Percentiles rank a stretch among this genome's conserved stretches.
Conservation (phyloP, 2,329 filamentous ascomycete genomes). For the Paraphoma sp. region DNA sequence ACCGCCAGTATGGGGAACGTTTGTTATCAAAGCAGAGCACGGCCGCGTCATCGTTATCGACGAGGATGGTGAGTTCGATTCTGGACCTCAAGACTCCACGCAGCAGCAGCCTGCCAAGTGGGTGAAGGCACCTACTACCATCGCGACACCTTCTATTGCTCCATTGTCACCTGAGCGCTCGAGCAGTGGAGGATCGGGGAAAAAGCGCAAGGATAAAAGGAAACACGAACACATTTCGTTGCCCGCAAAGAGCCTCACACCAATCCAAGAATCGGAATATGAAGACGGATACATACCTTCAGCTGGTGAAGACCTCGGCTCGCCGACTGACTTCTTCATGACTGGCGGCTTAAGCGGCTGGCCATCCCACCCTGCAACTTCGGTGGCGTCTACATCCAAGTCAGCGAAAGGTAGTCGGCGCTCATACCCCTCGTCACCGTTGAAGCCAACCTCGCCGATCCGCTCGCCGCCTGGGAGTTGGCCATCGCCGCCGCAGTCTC, state of each 20-base stretch:
- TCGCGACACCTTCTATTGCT: neutral
- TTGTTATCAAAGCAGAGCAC: slow-evolving; percentile 31
- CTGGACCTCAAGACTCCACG: slow-evolving; percentile 12
- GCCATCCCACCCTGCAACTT: slow-evolving; percentile 10
- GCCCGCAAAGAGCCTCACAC: slow-evolving; percentile 6
- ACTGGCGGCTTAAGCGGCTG: slow-evolving; percentile 23
- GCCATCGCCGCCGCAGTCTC: slow-evolving; percentile 16
- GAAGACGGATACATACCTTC: slow-evolving; percentile 7
- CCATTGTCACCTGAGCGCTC: neutral
- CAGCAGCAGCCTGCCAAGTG: slow-evolving; percentile 8
- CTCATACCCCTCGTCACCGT: neutral
- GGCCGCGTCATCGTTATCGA: slow-evolving; percentile 39
- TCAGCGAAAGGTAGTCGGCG: neutral
- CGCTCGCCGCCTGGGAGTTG: slow-evolving; percentile 12
- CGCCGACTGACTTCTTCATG: slow-evolving; percentile 31
- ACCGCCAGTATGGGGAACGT: slow-evolving; percentile 27
- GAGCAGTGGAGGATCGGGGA: no score
- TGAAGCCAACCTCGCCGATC: slow-evolving; percentile 4
- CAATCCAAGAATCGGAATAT: slow-evolving; percentile 18
- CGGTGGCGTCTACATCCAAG: neutral
- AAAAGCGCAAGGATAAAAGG: no score
- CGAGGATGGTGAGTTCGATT: slow-evolving; percentile 33
- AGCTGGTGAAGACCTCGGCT: slow-evolving; percentile 5
- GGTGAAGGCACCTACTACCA: slow-evolving; percentile 13
- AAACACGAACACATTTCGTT: neutral